Conservation (phyloP, 2,329 filamentous ascomycete genomes). For the Colletotrichum nymphaeae region DNA sequence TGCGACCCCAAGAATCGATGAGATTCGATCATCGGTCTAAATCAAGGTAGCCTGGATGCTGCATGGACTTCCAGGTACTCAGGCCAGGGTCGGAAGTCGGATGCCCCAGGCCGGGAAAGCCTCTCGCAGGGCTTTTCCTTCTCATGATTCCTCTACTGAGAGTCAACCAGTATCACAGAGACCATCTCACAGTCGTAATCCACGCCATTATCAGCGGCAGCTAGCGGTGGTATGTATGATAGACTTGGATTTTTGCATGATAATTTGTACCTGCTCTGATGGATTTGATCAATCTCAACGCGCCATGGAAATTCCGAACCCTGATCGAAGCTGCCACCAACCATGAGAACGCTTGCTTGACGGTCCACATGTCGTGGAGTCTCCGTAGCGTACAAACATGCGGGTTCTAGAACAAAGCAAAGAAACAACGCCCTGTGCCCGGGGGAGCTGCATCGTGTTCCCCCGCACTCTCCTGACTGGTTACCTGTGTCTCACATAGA, state of each 20-base stretch:
- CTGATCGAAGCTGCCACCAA: not conserved
- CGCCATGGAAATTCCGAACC: not conserved
- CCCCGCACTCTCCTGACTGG: not conserved
- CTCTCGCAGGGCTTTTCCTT: not conserved
- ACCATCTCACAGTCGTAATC: not conserved
- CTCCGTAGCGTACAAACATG: not conserved
- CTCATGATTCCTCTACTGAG: not conserved
- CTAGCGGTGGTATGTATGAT: not conserved
- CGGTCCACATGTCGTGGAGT: conserved; percentile 1
- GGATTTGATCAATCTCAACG: not conserved
- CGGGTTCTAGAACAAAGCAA: conserved; percentile 5
- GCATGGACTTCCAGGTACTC: not conserved
- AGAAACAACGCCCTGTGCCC: not conserved
- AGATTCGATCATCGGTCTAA: conserved; percentile 19
- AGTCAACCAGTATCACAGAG: not conserved
- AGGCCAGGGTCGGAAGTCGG: not conserved
- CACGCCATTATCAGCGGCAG: not conserved
- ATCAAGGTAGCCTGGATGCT: not conserved
- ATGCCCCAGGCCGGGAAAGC: conserved; percentile 11
- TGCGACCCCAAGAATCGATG: conserved; percentile 13
- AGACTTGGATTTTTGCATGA: not conserved
- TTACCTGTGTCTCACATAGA: not conserved
- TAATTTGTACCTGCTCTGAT: not conserved
- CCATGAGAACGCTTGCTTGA: not conserved
- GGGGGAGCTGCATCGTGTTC: not conserved